Evolutionary conservation across 2,329 filamentous ascomycete genomes (phyloP).

Genomic region (Talaromyces sp.): DNA sequence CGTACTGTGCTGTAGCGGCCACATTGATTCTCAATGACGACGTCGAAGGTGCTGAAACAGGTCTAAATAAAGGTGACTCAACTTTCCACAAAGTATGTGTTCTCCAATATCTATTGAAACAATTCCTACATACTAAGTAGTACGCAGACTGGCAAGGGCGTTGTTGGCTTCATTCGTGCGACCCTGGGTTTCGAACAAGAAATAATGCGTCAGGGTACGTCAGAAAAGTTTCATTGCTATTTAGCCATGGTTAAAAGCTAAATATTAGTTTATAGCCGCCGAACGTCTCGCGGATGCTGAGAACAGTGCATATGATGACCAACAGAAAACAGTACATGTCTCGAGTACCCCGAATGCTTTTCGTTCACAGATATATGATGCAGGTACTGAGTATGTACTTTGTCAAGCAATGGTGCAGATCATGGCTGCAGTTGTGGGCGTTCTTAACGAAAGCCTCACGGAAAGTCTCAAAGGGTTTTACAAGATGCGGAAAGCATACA

Average conservation of each 20-base stretch:
- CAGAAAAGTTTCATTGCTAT: conserved; percentile 1
- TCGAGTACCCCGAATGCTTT: conserved; percentile 45
- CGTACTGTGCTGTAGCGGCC: conserved; percentile 46
- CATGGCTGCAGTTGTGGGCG: conserved; percentile 81
- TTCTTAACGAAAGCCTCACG: conserved; percentile 87
- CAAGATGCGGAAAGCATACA: conserved; percentile 81
- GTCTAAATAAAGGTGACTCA: conserved; percentile 66
- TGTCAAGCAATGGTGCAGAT: conserved; percentile 80
- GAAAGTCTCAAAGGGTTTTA: conserved; percentile 91
- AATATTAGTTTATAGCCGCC: conserved; percentile 49
- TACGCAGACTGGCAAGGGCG: conserved; percentile 65
- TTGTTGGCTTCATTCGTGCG: conserved; percentile 78
- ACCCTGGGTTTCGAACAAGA: conserved; percentile 89
- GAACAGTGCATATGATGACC: conserved; percentile 67
- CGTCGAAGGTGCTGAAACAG: conserved; percentile 73
- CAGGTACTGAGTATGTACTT: conserved; percentile 81
- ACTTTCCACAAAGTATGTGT: conserved; percentile 69
- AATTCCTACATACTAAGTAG: not conserved
- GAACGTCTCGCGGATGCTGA: conserved; percentile 70
- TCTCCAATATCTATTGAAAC: not conserved
- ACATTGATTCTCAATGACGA: conserved; percentile 82
- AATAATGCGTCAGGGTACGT: conserved; percentile 68
- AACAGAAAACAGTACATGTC: conserved; percentile 67
- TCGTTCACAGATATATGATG: conserved; percentile 64
- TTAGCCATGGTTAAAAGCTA: conserved; percentile 8